Evolutionary conservation across 176 grass and related monocot species (phyloP), one percentile per base, ranked within the genome.

Genomic region (Zea mays): DNA sequence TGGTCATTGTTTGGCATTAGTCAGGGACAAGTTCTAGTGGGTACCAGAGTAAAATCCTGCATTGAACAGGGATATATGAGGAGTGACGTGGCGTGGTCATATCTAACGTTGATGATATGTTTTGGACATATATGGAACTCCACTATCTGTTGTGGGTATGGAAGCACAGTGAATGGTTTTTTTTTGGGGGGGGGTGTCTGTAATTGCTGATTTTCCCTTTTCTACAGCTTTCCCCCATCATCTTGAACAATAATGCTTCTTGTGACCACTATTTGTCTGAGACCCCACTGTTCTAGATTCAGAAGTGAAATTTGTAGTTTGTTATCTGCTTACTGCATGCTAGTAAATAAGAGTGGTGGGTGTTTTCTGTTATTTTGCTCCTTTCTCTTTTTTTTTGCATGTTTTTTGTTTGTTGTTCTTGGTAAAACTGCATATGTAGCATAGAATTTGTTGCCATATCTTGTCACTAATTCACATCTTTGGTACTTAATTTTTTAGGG

Each of bases 401-500:
- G 8, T 69, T 44, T 78, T 34, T 41, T 50, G 0, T 45, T 16
- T 58, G 27, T 36, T 49, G 3, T 46, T 46, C 38, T 11, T 49
- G 5, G 27, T 57, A 79, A 15, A 54, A 57, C 3, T 71, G 14
- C 16, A 55, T 57, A 9, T 71, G 2, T 13, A 41, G 58, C 3
- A 42, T 77, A 73, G 34, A 69, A 57, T 80, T 77, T 33, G 5
- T 13, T 36, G 10, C 43, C 20, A 79, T 16, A 20, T 73, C 35
- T 67, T 69, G 42, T 73, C 13, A 37, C 17, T 55, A 80, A 70
- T 14, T 0, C 0, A 71, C 33, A 72, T 81, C 11, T 81, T 76
- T 48, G 27, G 2, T 76, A 13, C 49, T 74, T 76, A 7, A 11
- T 67, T 14, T 90, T 86, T 65, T 78, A 99, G 96, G 96, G 92